Evolutionary conservation across 345 rosid genomes (phyloP).

Genomic region (Gossypium raimondii): DNA sequence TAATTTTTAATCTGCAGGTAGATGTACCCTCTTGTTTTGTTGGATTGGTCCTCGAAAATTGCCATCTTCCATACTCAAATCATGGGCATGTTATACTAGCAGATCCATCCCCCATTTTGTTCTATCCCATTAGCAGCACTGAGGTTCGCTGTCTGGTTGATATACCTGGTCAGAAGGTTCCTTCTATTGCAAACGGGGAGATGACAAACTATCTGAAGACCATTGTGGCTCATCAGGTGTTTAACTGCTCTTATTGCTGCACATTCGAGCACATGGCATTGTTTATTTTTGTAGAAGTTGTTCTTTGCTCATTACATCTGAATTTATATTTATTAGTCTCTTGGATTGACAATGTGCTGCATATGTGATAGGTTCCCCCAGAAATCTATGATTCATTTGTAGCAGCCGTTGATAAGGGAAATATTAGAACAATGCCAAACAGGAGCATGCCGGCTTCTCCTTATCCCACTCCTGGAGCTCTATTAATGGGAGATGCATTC

Average conservation of each 20-base stretch:
- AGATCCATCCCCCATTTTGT: conserved; percentile 56
- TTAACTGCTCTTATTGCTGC: not conserved
- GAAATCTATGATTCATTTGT: conserved; percentile 38
- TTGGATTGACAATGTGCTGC: not conserved
- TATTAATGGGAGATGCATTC: conserved; percentile 49
- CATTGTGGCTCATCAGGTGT: conserved; percentile 46
- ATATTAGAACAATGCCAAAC: conserved; percentile 45
- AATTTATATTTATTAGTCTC: not conserved
- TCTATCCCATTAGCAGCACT: conserved; percentile 50
- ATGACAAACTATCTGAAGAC: conserved; percentile 40
- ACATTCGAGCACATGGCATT: not conserved
- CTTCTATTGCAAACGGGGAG: conserved; percentile 46
- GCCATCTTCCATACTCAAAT: conserved; percentile 55
- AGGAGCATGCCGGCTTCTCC: conserved; percentile 55
- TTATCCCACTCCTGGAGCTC: conserved; percentile 43
- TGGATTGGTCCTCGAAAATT: conserved; percentile 57
- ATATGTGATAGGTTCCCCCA: conserved; percentile 32
- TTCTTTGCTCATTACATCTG: not conserved
- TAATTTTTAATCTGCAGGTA: conserved; percentile 30
- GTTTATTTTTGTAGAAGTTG: not conserved
- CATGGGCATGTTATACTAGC: conserved; percentile 50
- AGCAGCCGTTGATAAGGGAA: conserved; percentile 42
- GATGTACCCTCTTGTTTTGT: conserved; percentile 63
- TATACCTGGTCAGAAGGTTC: conserved; percentile 47
- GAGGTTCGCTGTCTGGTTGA: conserved; percentile 50